Conservation (phyloP, 768 basidiomycete genomes). For the Gymnopilus dilepis region DNA sequence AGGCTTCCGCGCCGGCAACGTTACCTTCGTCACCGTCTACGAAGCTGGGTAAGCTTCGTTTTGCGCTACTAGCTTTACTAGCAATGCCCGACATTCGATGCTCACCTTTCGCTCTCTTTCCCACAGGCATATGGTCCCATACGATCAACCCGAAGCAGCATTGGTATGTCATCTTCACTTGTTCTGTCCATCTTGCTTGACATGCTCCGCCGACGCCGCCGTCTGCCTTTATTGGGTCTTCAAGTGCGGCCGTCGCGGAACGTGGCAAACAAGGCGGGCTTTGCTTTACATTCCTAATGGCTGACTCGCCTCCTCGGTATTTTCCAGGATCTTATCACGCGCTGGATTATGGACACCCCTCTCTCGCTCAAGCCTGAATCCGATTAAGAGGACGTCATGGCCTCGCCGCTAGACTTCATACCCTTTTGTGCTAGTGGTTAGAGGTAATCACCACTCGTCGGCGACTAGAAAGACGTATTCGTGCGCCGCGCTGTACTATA, state of each 20-base stretch:
- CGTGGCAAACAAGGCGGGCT: conserved; percentile 21
- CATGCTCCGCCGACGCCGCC: conserved; percentile 1
- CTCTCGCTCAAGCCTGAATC: conserved; percentile 31
- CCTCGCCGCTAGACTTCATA: neutral
- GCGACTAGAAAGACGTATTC: neutral
- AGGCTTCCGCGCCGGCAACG: conserved; percentile 75
- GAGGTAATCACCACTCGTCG: neutral
- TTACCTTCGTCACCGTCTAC: conserved; percentile 79
- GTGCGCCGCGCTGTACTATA: neutral
- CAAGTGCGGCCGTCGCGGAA: conserved; percentile 16
- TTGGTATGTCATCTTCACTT: conserved; percentile 51
- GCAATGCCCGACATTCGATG: conserved; percentile 6
- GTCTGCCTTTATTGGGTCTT: neutral
- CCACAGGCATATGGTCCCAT: conserved; percentile 85
- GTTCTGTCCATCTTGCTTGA: conserved; percentile 8
- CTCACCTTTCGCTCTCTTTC: conserved; percentile 1
- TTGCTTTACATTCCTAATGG: neutral
- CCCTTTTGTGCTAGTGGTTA: neutral
- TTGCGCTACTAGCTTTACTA: conserved; percentile 4
- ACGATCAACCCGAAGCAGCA: conserved; percentile 88
- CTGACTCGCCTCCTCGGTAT: conserved; percentile 5
- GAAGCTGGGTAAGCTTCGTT: conserved; percentile 74
- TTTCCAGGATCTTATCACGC: conserved; percentile 44
- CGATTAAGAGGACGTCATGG: conserved; percentile 2
- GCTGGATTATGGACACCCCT: conserved; percentile 63